Conservation (phyloP, 2,329 filamentous ascomycete species). For the Microthyrium microscopicum region DNA sequence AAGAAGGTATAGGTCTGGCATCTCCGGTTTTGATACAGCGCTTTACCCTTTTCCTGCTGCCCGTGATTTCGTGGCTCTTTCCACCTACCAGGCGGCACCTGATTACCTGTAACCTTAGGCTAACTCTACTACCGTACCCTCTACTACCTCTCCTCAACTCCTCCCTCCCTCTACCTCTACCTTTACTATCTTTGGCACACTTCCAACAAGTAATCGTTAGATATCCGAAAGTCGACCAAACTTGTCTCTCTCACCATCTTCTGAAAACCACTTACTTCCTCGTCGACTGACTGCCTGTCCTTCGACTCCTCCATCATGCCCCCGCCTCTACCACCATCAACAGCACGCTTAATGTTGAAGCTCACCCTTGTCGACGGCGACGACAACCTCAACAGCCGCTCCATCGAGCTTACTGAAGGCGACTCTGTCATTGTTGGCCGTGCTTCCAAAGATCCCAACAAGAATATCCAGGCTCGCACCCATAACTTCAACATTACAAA, state of each 20-base stretch:
- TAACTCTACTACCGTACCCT: no score
- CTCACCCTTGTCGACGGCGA: conserved; percentile 17
- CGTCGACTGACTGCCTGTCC: not conserved
- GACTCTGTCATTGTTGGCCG: conserved; percentile 24
- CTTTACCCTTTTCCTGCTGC: no score
- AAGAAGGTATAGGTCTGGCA: no score
- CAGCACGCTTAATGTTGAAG: conserved; percentile 2
- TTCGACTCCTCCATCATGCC: not conserved
- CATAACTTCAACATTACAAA: conserved; percentile 54
- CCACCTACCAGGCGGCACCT: no score
- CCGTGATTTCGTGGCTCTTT: no score
- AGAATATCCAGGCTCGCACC: conserved; percentile 19
- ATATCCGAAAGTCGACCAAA: no score
- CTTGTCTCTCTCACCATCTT: not conserved
- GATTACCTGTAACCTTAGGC: no score
- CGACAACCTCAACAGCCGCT: conserved; percentile 25
- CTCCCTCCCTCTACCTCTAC: no score
- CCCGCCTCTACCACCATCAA: conserved; percentile 2
- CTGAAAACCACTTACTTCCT: not conserved
- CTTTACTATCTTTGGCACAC: no score
- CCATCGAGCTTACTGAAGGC: conserved; percentile 8
- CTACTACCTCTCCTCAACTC: no score
- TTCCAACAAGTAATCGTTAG: no score
- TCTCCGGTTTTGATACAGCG: no score
- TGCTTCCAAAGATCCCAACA: conserved; percentile 26